Evolutionary conservation across 148 eudicot genomes (phyloP), one percentile per base, ranked within the genome.

Genomic region (Spergularia bocconei): DNA sequence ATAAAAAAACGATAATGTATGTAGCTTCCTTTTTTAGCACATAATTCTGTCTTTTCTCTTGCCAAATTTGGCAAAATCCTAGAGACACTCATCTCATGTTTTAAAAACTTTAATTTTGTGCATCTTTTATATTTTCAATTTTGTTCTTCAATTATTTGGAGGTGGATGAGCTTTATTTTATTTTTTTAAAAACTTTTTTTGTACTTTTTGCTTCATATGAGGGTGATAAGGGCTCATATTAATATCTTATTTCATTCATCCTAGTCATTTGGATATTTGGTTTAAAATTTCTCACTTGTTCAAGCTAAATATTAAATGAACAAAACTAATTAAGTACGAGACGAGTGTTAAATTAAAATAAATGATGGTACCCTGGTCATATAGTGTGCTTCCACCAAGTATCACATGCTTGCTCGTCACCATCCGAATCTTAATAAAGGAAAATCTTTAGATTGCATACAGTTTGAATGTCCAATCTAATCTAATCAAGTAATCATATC

Each of bases 311-410:
- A 23, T 23, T n/a, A n/a, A 23, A 23, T 23, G 25, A 23, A 23
- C 25, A 23, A 23, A 23, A 0, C 1, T 23, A 23, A 0, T 23
- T 23, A 23, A 23, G 25, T 23, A 23, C 0, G 25, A 23, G 25
- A 23, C 25, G 25, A 23, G 25, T 23, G 0, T 23, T 23, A 23
- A 23, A 23, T 23, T 23, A 23, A 23, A 57, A 68, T 9, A 54
- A 54, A 61, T 15, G 36, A 44, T 58, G 52, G 61, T 54, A 47
- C 21, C 63, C 51, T 76, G 52, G 61, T 54, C 33, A 21, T 56
- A 39, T 76, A 59, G 68, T 81, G 80, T 81, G 80, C 39, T 76
- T 67, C 83, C 83, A 81, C 77, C 72, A 76, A 39, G 65, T 64
- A 33, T 81, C 83, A 81, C 80, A 72, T 81, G 79, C 47, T 57